A percentile compares a stretch with the other conserved stretches of the same genome.
Conservation (phyloP, 441 rosid species). For the Croton setiger region DNA sequence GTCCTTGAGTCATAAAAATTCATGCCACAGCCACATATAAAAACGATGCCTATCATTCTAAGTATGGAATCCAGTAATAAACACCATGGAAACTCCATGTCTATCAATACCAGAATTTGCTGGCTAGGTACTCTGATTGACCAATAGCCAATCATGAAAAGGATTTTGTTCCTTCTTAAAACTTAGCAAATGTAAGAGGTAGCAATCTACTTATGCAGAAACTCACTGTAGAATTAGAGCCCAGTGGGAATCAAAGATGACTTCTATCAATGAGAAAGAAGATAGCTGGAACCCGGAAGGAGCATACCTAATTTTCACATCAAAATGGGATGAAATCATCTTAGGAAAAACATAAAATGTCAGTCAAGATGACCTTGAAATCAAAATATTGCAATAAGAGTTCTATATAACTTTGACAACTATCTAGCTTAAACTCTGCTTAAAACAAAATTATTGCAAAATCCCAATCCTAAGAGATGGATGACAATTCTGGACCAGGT, state of each 20-base stretch:
- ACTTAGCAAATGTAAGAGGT: not conserved
- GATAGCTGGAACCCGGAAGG: not conserved
- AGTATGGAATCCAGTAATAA: not conserved
- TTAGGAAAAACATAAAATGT: not conserved
- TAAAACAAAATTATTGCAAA: not conserved
- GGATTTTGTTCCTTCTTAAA: not conserved
- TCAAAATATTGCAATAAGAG: not conserved
- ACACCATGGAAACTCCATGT: not conserved
- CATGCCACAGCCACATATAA: no score
- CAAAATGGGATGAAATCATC: not conserved
- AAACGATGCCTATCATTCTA: not conserved
- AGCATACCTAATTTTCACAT: not conserved
- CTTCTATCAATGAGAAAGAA: conserved; percentile 1
- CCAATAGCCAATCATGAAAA: not conserved
- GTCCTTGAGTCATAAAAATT: not conserved
- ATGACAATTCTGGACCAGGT: not conserved
- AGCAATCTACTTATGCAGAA: not conserved
- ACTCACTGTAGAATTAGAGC: not conserved
- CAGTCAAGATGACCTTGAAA: not conserved
- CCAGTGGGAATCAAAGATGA: not conserved
- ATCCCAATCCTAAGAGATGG: conserved; percentile 1
- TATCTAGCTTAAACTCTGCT: not conserved
- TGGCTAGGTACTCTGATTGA: not conserved
- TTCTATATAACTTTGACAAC: not conserved
- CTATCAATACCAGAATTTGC: not conserved